A percentile compares a stretch with the other conserved stretches of the same genome.
Conservation (phyloP, 768 basidiomycete genomes). For the Mycena indigotica region DNA sequence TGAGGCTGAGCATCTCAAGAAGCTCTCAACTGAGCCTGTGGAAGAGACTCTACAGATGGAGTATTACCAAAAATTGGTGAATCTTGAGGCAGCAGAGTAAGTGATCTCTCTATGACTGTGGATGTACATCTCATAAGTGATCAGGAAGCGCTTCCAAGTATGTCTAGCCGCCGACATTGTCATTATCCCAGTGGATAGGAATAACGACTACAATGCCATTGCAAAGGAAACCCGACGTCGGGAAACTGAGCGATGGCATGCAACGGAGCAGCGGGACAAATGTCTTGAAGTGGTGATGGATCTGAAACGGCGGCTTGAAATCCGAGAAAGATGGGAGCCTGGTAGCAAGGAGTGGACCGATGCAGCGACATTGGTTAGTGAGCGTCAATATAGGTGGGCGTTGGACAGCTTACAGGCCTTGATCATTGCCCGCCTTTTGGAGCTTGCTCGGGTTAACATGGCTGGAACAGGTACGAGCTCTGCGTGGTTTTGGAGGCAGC, state of each 20-base stretch:
- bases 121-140: neutral
- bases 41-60: slow-evolving; percentile 17
- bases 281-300: neutral
- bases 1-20: slow-evolving; percentile 14
- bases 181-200: neutral
- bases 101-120: neutral
- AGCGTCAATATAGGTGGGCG: neutral
- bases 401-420: neutral
- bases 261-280: neutral
- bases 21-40: slow-evolving; percentile 13
- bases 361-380: neutral
- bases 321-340: too few species aligned
- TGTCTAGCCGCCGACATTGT: neutral
- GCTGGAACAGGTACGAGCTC: neutral
- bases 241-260: neutral
- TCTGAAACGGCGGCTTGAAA: neutral
- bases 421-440: neutral
- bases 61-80: slow-evolving; percentile 1
- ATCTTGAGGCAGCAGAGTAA: neutral
- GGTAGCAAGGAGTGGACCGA: too few species aligned
- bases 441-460: neutral
- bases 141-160: neutral
- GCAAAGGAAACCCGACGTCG: neutral
- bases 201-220: neutral
- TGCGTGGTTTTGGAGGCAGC: neutral